Conservation (phyloP, 2,329 filamentous ascomycete genomes). For the Alternaria brassicae region DNA sequence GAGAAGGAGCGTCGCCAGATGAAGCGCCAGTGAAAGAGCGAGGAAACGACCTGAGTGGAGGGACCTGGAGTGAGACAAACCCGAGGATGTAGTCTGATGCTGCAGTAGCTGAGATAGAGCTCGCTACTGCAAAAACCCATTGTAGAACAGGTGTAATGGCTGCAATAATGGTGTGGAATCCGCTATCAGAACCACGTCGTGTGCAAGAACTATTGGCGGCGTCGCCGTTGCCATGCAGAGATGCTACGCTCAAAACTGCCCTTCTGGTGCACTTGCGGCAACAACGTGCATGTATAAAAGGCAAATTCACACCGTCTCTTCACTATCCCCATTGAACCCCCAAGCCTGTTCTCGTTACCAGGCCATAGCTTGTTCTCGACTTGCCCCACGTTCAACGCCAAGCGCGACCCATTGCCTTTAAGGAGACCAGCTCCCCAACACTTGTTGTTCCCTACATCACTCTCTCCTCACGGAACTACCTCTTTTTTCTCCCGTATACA, state of each 20-base stretch:
- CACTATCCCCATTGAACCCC: constrained; percentile 11
- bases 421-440: constrained; percentile 31
- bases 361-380: constrained; percentile 33
- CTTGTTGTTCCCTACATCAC: constrained; percentile 18
- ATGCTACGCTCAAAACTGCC: constrained; percentile 23
- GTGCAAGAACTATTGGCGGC: constrained; percentile 17
- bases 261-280: constrained; percentile 21
- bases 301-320: constrained; percentile 22
- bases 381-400: constrained; percentile 33
- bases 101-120: not conserved
- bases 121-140: not conserved
- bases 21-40: not conserved
- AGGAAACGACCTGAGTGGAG: not conserved
- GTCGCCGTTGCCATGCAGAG: constrained; percentile 23
- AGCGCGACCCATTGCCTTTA: constrained; percentile 27
- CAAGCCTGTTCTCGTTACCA: constrained; percentile 14
- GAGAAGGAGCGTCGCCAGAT: not conserved
- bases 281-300: constrained; percentile 22
- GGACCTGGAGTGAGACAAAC: not conserved
- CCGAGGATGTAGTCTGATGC: not conserved
- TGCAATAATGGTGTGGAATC: not conserved
- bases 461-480: constrained; percentile 10
- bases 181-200: not conserved
- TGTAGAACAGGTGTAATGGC: not conserved
- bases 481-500: constrained; percentile 20